phyloP scores from a whole-genome alignment of 2,329 filamentous ascomycete genomes.

The Chrysoporthe cubensis region DNA sequence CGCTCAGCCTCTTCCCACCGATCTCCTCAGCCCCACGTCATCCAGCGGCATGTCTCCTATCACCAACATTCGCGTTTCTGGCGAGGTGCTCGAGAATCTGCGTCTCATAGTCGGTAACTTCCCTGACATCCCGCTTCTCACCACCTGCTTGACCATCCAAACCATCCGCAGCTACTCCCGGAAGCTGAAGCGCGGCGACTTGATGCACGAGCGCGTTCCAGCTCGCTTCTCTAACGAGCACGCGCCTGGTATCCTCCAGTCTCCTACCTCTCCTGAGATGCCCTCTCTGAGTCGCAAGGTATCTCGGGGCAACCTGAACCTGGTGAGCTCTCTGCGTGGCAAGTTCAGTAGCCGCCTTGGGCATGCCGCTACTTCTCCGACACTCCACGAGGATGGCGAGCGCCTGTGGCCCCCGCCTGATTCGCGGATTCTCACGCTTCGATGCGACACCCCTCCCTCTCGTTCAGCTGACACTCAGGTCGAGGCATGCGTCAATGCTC shows the following conservation, averaged over 20 bases:
- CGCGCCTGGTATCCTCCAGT: constrained; percentile 23
- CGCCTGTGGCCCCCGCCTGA: constrained; percentile 14
- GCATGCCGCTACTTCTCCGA: constrained; percentile 6
- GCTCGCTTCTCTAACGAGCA: constrained; percentile 30
- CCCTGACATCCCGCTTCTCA: constrained; percentile 61
- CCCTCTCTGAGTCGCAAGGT: constrained; percentile 16
- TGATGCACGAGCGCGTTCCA: not conserved
- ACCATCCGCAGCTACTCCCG: constrained; percentile 60
- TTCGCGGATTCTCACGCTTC: not conserved
- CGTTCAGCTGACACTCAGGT: constrained; percentile 4
- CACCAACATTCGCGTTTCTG: constrained; percentile 52
- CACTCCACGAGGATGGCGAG: constrained; percentile 10
- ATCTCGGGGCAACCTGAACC: constrained; percentile 15
- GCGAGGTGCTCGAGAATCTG: constrained; percentile 58
- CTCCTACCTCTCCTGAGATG: not conserved
- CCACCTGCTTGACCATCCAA: constrained; percentile 59
- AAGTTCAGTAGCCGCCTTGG: constrained; percentile 18
- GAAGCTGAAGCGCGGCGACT: constrained; percentile 49
- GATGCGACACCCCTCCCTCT: constrained; percentile 9
- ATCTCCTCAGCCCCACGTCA: not conserved
- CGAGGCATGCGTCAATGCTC: constrained; percentile 31
- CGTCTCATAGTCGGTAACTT: constrained; percentile 59
- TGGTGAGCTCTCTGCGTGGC: constrained; percentile 25
- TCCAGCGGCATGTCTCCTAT: constrained; percentile 19
- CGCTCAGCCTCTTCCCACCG: not conserved